A percentile compares a stretch with the other conserved stretches of the same genome.
phyloP scores from a whole-genome alignment of 495 filamentous ascomycete genomes.

The Apodospora peruviana region DNA sequence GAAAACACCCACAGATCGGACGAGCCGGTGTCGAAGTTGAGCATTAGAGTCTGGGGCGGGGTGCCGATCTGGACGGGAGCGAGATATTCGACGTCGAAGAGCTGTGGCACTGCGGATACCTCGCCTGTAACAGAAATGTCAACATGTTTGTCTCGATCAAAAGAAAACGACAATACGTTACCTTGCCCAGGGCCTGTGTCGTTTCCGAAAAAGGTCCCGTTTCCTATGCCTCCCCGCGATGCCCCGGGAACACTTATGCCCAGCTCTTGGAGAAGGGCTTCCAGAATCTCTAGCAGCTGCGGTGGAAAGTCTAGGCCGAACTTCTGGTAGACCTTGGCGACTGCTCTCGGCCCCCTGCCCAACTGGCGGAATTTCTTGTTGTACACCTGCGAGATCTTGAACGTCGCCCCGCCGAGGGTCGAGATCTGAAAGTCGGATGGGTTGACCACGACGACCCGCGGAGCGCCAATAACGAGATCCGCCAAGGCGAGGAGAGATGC shows the following conservation, averaged over 20 bases:
- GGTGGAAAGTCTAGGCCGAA: conserved; percentile 28
- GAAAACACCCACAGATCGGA: conserved; percentile 64
- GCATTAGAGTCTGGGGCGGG: conserved; percentile 60
- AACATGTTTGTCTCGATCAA: not conserved
- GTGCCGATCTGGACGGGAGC: conserved; percentile 64
- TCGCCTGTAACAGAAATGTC: conserved; percentile 24
- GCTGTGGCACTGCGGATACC: conserved; percentile 30
- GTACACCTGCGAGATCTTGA: conserved; percentile 35
- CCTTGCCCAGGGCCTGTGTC: conserved; percentile 9
- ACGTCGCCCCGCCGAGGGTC: conserved; percentile 32
- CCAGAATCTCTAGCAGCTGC: conserved; percentile 25
- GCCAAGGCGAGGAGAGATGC: conserved; percentile 21
- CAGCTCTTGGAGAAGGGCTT: conserved; percentile 17
- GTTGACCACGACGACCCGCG: conserved; percentile 13
- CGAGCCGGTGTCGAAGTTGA: conserved; percentile 75
- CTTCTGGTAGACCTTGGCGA: conserved; percentile 38
- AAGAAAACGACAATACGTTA: not conserved
- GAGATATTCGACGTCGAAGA: conserved; percentile 65
- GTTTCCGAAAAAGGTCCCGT: conserved; percentile 8
- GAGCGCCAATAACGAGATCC: conserved; percentile 17
- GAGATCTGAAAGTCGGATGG: conserved; percentile 23
- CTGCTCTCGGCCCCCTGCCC: conserved; percentile 34
- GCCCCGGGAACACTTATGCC: not conserved
- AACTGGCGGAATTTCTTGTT: conserved; percentile 32
- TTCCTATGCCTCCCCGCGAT: not conserved